Evolutionary conservation across 169 alveolate genomes (phyloP).

Genomic region (Cryptosporidium sp.): DNA sequence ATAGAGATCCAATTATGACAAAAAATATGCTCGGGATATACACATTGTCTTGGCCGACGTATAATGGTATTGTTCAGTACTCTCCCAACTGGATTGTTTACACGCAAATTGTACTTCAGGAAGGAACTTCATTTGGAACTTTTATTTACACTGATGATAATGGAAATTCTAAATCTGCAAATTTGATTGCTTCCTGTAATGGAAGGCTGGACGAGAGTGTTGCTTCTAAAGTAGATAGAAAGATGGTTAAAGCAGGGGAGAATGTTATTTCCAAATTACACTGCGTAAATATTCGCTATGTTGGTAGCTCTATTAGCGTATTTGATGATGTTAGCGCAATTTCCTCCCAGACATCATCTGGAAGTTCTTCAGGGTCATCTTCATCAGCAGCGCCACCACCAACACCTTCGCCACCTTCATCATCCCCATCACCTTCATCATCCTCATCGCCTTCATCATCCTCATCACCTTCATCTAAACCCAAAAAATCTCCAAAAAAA

Average conservation of each 20-base stretch:
- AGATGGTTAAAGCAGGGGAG: constrained; percentile 10
- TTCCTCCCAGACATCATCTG: neutral
- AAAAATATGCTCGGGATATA: constrained; percentile 1
- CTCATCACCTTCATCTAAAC: too few relatives aligned
- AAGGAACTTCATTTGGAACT: neutral
- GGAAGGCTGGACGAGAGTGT: neutral
- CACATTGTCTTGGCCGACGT: constrained; percentile 22
- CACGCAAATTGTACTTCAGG: neutral
- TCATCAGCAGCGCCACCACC: neutral
- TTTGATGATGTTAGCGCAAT: neutral
- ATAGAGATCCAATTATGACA: neutral
- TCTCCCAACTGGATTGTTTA: constrained; percentile 13
- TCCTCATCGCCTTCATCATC: too few relatives aligned
- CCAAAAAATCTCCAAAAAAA: too few relatives aligned
- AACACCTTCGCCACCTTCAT: neutral
- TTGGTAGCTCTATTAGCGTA: neutral
- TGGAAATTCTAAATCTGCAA: neutral
- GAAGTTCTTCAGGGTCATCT: neutral
- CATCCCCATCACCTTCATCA: neutral
- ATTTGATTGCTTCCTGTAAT: constrained; percentile 9
- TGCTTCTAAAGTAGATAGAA: constrained; percentile 2
- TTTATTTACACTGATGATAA: constrained; percentile 8
- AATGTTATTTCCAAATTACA: neutral
- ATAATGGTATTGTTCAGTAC: constrained; percentile 13
- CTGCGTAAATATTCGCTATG: neutral